phyloP scores from a whole-genome alignment of 1,139 yeast genomes.

The Keqinozyma sinolaborantium region DNA sequence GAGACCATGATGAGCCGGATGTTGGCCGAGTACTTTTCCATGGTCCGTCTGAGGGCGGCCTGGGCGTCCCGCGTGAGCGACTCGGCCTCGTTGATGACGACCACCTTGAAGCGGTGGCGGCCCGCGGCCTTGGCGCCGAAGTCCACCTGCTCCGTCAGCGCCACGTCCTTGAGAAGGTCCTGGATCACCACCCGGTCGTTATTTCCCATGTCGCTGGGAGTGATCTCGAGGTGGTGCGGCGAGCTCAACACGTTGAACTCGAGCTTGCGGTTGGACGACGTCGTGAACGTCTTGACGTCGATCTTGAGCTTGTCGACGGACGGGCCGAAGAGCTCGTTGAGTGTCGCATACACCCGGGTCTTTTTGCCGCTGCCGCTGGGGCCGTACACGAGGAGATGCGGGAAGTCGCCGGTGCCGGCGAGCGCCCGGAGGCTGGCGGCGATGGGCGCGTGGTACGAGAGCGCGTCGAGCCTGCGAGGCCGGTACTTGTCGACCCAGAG shows the following conservation, averaged over 20 bases:
- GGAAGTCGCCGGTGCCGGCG: constrained; percentile 80
- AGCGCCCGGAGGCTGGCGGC: constrained; percentile 63
- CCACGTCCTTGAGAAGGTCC: constrained; percentile 88
- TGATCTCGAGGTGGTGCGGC: constrained; percentile 86
- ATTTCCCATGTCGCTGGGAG: constrained; percentile 96
- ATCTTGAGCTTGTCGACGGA: constrained; percentile 82
- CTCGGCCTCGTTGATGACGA: constrained; percentile 92
- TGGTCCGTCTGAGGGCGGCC: constrained; percentile 94
- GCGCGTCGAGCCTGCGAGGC: constrained; percentile 61
- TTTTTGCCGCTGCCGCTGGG: constrained; percentile 98
- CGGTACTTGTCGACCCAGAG: constrained; percentile 96
- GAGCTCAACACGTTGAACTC: constrained; percentile 91
- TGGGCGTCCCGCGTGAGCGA: constrained; percentile 92
- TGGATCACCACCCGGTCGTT: constrained; percentile 94
- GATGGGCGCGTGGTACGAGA: constrained; percentile 66
- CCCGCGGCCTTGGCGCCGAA: constrained; percentile 27
- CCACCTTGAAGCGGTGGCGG: constrained; percentile 83
- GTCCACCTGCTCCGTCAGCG: constrained; percentile 93
- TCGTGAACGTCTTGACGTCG: constrained; percentile 80
- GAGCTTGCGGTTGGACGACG: constrained; percentile 67
- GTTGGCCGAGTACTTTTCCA: constrained; percentile 93
- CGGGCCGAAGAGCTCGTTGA: constrained; percentile 77
- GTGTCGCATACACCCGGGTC: constrained; percentile 81
- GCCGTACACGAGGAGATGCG: constrained; percentile 88
- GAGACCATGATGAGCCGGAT: constrained; percentile 82